Evolutionary conservation across 768 basidiomycete species (phyloP).

Genomic region (Nevesoporus exiguus): DNA sequence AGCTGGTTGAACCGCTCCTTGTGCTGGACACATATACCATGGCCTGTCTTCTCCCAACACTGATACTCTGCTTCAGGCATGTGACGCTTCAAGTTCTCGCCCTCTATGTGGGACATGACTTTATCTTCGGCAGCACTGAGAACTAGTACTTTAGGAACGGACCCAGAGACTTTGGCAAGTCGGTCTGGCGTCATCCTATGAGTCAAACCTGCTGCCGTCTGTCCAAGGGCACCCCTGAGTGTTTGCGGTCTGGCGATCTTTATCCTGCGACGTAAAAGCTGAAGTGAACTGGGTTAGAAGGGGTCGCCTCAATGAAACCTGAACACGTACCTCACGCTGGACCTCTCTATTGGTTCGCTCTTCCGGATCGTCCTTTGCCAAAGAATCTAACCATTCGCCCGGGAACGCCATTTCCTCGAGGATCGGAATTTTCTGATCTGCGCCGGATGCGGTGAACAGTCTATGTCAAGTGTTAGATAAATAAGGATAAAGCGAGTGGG

Average conservation of each 20-base stretch:
- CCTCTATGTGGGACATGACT: conserved; percentile 52
- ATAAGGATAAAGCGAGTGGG: background rate
- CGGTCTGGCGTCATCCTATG: conserved; percentile 54
- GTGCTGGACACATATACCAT: conserved; percentile 56
- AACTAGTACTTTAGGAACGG: conserved; percentile 63
- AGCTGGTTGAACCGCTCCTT: conserved; percentile 49
- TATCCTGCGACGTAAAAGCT: conserved; percentile 39
- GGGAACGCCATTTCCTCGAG: conserved; percentile 61
- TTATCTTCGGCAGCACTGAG: conserved; percentile 66
- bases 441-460: conserved; percentile 35
- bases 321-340: conserved; percentile 47
- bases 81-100: conserved; percentile 44
- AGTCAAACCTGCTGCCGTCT: conserved; percentile 65
- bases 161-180: conserved; percentile 45
- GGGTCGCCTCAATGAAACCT: background rate
- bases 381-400: conserved; percentile 53
- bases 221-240: conserved; percentile 63
- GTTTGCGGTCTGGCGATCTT: conserved; percentile 55
- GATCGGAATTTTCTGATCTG: conserved; percentile 45
- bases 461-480: conserved; percentile 29
- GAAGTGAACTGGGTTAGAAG: background rate
- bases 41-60: conserved; percentile 60
- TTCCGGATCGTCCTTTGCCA: conserved; percentile 48
- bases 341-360: conserved; percentile 65
- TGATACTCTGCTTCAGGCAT: conserved; percentile 60